Evolutionary conservation across 805 yeast genomes (phyloP).

Genomic region (Suhomyces sp.): DNA sequence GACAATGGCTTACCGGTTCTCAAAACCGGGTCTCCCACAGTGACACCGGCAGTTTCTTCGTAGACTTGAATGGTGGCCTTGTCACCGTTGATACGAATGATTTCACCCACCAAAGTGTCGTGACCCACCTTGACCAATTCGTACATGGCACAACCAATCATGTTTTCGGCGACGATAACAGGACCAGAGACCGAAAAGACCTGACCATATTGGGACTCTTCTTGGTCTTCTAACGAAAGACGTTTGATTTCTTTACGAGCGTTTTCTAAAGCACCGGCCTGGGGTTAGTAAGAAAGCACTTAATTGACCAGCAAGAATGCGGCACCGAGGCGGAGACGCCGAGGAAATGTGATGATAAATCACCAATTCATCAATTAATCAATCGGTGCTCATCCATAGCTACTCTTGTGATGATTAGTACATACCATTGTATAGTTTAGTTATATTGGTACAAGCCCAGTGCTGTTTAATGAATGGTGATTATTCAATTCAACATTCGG

Average conservation of each 20-base stretch:
- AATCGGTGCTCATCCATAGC: neutral
- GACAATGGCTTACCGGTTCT: slow-evolving; percentile 99
- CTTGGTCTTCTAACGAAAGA: slow-evolving; percentile 67
- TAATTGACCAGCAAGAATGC: neutral
- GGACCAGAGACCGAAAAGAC: slow-evolving; percentile 98
- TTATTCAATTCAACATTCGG: neutral
- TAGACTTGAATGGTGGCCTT: slow-evolving; percentile 98
- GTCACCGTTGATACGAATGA: slow-evolving; percentile 93
- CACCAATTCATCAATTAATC: neutral
- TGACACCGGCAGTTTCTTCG: slow-evolving; percentile 99
- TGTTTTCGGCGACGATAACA: slow-evolving; percentile 94
- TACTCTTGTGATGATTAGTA: neutral
- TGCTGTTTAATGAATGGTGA: neutral
- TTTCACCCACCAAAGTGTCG: slow-evolving; percentile 95
- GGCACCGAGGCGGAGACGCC: neutral
- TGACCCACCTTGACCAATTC: slow-evolving; percentile 98
- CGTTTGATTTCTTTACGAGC: slow-evolving; percentile 93
- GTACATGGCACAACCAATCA: slow-evolving; percentile 99
- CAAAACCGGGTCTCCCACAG: slow-evolving; percentile 97
- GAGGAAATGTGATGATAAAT: neutral
- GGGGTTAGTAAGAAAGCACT: slow-evolving; percentile 10
- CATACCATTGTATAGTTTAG: neutral
- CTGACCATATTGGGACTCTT: slow-evolving; percentile 79
- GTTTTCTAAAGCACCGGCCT: slow-evolving; percentile 97
- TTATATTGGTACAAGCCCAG: neutral